Base-by-base conservation (phyloP, 1,284 basidiomycete genomes). In the Microstroma glucosiphilum region DNA sequence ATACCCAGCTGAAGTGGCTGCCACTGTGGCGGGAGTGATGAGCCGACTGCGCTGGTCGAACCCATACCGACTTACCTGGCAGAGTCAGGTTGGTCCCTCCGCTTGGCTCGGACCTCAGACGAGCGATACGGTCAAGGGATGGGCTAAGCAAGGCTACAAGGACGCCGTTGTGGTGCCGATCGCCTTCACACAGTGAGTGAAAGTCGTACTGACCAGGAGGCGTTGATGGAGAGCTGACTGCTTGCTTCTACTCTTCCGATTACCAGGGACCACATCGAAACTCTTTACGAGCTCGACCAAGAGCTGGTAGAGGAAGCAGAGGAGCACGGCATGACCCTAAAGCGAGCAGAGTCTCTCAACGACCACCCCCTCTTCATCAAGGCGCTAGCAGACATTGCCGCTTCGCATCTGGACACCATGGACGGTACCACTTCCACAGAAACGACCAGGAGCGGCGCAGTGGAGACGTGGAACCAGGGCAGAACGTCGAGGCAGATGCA, bases 101-200 rank as follows among this genome's bases (percentile, higher is more conserved):
- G 91, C 93, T 26, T 98, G 96, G 96, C 91, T 98, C 85, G 96
- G 96, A 1, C 92, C 92, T 81, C 93, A 98, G 81, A 99, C 96
- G 0, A 84, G 85, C 42, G 91, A 92, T 61, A 89, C 92, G 40
- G 82, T 99, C 76, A 92, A 96, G 79, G 96, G 94, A 13, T 85
- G 96, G 59, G 91, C 91, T 46, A 87, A 91, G 67, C 83, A 90
- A 54, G 92, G 92, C 19, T 86, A 86, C 79, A 96, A 94, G 81
- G 87, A 86, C 69, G 87, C 87, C n/a, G 85, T 96, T 58, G 83
- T 96, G 40, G 87, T 99, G 1, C 96, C 96, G 0, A 92, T 99
- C 67, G 94, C 96, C 19, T 99, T 99, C 82, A 99, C 96, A 19
- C 92, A 89, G 78, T 37, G 30, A 37, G 30, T 37, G 30, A 9